Conservation (phyloP, 2,329 filamentous ascomycete genomes). For the Colletotrichum shisoi region DNA sequence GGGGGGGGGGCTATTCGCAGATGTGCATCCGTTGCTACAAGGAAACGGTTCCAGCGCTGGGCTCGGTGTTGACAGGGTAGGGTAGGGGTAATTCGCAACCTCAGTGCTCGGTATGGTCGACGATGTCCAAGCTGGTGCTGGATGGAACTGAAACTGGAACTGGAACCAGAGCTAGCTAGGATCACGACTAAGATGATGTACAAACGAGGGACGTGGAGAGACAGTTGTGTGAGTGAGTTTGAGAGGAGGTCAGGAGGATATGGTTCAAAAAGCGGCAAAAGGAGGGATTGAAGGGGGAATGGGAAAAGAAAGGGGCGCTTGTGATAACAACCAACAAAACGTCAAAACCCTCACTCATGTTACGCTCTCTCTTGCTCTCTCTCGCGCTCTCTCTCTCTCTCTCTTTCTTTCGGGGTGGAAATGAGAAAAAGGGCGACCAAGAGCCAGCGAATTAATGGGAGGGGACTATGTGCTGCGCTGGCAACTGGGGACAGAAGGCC, state of each 20-base stretch:
- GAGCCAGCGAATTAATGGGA: conserved; percentile 30
- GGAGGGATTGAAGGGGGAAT: conserved; percentile 18
- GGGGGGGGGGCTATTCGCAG: conserved; percentile 3
- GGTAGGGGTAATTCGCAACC: too few species aligned
- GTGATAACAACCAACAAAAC: not conserved
- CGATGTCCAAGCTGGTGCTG: conserved; percentile 12
- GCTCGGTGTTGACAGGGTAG: not conserved
- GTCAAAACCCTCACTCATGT: too few species aligned
- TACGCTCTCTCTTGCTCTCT: not conserved
- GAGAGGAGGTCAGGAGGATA: not conserved
- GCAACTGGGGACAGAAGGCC: conserved; percentile 4
- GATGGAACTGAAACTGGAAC: conserved; percentile 3
- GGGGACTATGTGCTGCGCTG: conserved; percentile 1
- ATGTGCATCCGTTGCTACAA: not conserved
- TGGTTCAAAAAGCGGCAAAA: not conserved
- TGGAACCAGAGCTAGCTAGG: not conserved
- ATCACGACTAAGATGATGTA: not conserved
- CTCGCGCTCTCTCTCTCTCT: not conserved
- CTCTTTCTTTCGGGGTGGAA: conserved; percentile 16
- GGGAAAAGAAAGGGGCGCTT: conserved; percentile 32
- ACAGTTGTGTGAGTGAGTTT: not conserved
- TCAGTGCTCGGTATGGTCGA: not conserved
- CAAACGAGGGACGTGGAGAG: conserved; percentile 17
- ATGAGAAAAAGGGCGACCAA: conserved; percentile 28
- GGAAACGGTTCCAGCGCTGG: not conserved